These are phyloP conservation scores for Alternaria conjuncta DNA, from an alignment of 2,329 filamentous ascomycete genomes.

Conservation along the genomic window DNA sequence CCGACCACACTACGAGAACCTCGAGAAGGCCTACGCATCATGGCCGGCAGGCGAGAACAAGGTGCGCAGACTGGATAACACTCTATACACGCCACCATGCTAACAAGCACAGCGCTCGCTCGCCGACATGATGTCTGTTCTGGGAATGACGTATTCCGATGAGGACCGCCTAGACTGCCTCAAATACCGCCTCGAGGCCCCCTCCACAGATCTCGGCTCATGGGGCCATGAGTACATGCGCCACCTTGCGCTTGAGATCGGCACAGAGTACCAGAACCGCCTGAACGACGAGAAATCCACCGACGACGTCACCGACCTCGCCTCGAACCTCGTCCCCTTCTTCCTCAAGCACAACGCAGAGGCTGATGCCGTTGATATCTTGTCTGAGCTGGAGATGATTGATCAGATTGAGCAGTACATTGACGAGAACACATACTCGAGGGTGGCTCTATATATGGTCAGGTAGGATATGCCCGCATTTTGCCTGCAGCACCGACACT, in stretches of 20 bases:
- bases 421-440: slow-evolving; percentile 89
- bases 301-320: slow-evolving; percentile 84
- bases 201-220: slow-evolving; percentile 89
- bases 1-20: slow-evolving; percentile 90
- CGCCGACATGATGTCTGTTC: slow-evolving; percentile 94
- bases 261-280: slow-evolving; percentile 89
- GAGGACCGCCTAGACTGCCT: slow-evolving; percentile 95
- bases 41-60: slow-evolving; percentile 88
- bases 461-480: slow-evolving; percentile 54
- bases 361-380: slow-evolving; percentile 93
- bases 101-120: slow-evolving; percentile 66
- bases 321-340: slow-evolving; percentile 83
- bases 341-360: slow-evolving; percentile 98
- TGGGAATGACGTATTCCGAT: slow-evolving; percentile 98
- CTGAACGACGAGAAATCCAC: slow-evolving; percentile 83
- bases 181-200: slow-evolving; percentile 90
- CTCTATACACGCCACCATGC: not conserved
- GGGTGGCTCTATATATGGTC: slow-evolving; percentile 97
- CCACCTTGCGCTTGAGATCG: slow-evolving; percentile 93
- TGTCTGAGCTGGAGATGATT: slow-evolving; percentile 98
- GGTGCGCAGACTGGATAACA: slow-evolving; percentile 57
- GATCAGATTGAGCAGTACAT: slow-evolving; percentile 87
- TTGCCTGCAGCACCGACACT: slow-evolving; percentile 15
- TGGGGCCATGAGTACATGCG: slow-evolving; percentile 99
- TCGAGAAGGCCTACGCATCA: slow-evolving; percentile 85